Evolutionary conservation across 2,329 filamentous ascomycete genomes (phyloP).

Genomic region (Alternaria gansuensis): DNA sequence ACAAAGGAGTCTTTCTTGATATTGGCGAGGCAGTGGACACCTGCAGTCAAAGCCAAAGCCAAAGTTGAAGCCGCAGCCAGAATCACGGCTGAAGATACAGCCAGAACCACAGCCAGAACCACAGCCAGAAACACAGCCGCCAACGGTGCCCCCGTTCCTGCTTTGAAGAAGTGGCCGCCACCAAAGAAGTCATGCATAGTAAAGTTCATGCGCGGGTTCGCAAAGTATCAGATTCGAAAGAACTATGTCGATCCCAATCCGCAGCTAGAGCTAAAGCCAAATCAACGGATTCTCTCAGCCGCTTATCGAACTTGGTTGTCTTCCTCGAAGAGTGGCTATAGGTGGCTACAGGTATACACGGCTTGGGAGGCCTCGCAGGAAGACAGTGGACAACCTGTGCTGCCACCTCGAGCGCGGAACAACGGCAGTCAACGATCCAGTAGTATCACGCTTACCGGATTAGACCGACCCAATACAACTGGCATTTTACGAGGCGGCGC

Average conservation of each 20-base stretch:
- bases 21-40: not conserved
- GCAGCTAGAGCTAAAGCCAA: not conserved
- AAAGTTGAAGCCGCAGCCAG: not conserved
- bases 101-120: not conserved
- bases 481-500: constrained; percentile 1
- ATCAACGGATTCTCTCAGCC: not conserved
- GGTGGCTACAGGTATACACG: not conserved
- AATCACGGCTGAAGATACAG: not conserved
- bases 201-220: not conserved
- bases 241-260: not conserved
- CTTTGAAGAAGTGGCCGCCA: not conserved
- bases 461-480: not conserved
- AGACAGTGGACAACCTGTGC: not conserved
- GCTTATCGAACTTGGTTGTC: not conserved
- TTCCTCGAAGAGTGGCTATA: not conserved
- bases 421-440: not conserved
- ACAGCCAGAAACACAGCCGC: not conserved
- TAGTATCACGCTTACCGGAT: no score
- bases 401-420: not conserved
- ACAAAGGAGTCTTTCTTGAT: not conserved
- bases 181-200: not conserved
- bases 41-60: not conserved
- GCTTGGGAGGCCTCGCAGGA: not conserved
- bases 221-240: not conserved
- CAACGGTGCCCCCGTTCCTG: not conserved